Evolutionary conservation across 2,329 filamentous ascomycete genomes (phyloP), one percentile per base, ranked within the genome.

Genomic region (Colletotrichum sidae): DNA sequence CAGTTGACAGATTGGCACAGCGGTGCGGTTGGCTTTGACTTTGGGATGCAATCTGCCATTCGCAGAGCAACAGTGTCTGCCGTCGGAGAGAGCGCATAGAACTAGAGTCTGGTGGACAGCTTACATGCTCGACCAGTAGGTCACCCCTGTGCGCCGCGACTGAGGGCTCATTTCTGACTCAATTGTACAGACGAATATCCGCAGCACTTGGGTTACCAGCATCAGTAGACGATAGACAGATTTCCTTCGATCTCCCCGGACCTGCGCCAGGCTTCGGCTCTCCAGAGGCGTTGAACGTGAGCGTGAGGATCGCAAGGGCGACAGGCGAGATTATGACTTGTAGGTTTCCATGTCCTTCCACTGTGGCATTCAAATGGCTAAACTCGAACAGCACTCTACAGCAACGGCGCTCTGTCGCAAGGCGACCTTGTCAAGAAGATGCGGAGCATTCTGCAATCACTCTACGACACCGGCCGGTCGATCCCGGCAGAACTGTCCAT

Each of bases 21-120:
- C 73, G 3, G 70, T 73, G 0, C 65, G 73, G 10, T 60, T 73
- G 15, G 72, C 73, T 1, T 59, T 74, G 11, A 71, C 72, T 2
- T 49, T 74, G 13, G 73, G 72, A 4, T 74, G 71, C 15, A 70
- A 71, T 6, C 56, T 72, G 12, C 72, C 72, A 2, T 63, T 66
- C 6, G 55, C 67, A 1, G 72, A 74, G 46, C 72, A 75, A 42
- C 61, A 71, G 13, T 71, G 72, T 5, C 47, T 75, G 1, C 68
- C 68, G 2, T 74, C 73, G 10, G 70, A 73, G 56, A 69, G 69
- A 13, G 69, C 69, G 2, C 73, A 75, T 12, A 54, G 70, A 1
- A 70, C 65, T 8, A 64, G 73, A 25, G 70, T 75, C 4, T 75
- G 72, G 72, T 75, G 73, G 73, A 74, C 73, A 6, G 69, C 67